Conservation (phyloP, 2,329 filamentous ascomycete genomes). For the Alternaria ventricosa region DNA sequence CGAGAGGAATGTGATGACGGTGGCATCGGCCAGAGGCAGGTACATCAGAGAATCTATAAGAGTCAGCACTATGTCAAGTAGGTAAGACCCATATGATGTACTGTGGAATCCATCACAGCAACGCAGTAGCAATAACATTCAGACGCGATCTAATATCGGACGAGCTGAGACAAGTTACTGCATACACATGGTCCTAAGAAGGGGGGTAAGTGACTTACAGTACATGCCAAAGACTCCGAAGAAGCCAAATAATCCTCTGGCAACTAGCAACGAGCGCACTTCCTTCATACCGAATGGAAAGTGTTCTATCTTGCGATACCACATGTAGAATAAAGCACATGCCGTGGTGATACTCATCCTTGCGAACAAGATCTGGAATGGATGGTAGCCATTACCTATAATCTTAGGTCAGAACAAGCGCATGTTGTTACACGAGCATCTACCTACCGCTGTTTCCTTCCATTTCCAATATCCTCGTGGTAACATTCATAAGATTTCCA, state of each 20-base stretch:
- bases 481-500: conserved; percentile 83
- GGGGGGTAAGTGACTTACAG: conserved; percentile 54
- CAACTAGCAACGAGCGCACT: conserved; percentile 71
- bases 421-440: rapidly evolving
- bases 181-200: not conserved
- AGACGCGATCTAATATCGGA: not conserved
- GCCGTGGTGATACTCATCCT: conserved; percentile 77
- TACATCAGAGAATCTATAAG: conserved; percentile 70
- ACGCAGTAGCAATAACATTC: not conserved
- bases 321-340: conserved; percentile 75
- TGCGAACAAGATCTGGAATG: conserved; percentile 78
- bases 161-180: conserved; percentile 9
- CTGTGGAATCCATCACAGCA: conserved; percentile 1
- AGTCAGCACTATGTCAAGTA: conserved; percentile 28
- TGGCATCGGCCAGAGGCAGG: conserved; percentile 83
- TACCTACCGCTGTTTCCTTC: conserved; percentile 63
- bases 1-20: conserved; percentile 85
- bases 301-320: conserved; percentile 68
- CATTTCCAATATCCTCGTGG: conserved; percentile 75
- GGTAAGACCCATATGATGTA: not conserved
- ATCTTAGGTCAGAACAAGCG: not conserved
- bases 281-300: conserved; percentile 73
- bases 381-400: conserved; percentile 71
- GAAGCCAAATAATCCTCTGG: conserved; percentile 73
- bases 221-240: conserved; percentile 82